Conservation (phyloP, 2,329 filamentous ascomycete species). For the Venturia nashicola region DNA sequence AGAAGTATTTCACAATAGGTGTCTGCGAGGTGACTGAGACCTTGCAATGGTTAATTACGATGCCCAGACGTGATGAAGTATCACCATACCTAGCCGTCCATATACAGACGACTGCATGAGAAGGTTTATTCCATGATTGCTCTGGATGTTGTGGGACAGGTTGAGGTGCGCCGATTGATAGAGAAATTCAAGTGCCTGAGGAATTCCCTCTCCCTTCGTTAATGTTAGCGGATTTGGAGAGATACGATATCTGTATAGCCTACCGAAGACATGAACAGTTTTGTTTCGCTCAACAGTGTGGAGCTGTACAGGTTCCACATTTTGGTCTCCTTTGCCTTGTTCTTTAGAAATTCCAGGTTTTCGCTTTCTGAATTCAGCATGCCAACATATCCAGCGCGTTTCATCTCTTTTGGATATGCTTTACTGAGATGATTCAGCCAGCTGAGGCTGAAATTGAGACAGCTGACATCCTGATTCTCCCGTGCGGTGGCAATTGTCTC, state of each 20-base stretch:
- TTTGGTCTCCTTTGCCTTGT: slow-evolving; percentile 72
- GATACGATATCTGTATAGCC: not conserved
- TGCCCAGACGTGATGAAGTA: not conserved
- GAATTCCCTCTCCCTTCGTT: slow-evolving; percentile 41
- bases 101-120: slow-evolving; percentile 63
- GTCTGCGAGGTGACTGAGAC: slow-evolving; percentile 43
- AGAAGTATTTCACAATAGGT: slow-evolving; percentile 62
- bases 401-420: slow-evolving; percentile 65
- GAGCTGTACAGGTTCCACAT: slow-evolving; percentile 80
- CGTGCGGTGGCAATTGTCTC: slow-evolving; percentile 90
- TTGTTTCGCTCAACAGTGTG: slow-evolving; percentile 74
- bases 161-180: slow-evolving; percentile 74
- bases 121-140: slow-evolving; percentile 61
- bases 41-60: slow-evolving; percentile 18
- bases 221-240: slow-evolving; percentile 10
- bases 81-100: slow-evolving; percentile 52
- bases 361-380: slow-evolving; percentile 71
- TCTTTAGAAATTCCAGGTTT: slow-evolving; percentile 69
- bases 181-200: slow-evolving; percentile 60
- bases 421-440: slow-evolving; percentile 96
- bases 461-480: slow-evolving; percentile 84
- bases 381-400: slow-evolving; percentile 55
- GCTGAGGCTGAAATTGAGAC: slow-evolving; percentile 87
- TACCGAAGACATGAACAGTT: slow-evolving; percentile 62
- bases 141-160: slow-evolving; percentile 61